These are phyloP conservation scores for Elaeis oleifera DNA, from an alignment of 202 grass and related monocot species.

Conservation along the genomic window DNA sequence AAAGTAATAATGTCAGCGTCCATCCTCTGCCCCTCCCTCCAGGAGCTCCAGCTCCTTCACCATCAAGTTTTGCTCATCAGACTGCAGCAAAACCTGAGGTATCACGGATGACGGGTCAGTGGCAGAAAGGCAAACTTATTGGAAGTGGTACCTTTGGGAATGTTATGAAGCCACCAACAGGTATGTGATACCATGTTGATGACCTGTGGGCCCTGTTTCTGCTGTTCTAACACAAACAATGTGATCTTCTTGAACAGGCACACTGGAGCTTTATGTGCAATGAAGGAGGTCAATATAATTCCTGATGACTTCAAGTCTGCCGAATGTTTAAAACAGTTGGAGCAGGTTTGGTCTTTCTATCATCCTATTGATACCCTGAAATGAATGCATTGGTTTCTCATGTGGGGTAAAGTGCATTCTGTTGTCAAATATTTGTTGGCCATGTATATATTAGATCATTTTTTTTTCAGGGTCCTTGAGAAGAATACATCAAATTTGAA, in stretches of 20 bases:
- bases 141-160: conserved; percentile 91
- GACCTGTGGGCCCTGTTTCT: neutral
- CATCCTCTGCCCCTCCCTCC: conserved; percentile 85
- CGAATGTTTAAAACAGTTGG: conserved; percentile 83
- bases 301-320: conserved; percentile 78
- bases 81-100: conserved; percentile 43
- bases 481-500: too few relatives aligned
- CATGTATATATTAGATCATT: too few relatives aligned
- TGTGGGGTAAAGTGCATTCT: conserved; percentile 1
- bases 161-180: conserved; percentile 89
- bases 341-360: conserved; percentile 50
- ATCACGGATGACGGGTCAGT: conserved; percentile 52
- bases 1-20: conserved; percentile 35
- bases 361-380: conserved; percentile 8
- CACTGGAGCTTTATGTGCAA: conserved; percentile 92
- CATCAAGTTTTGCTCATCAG: conserved; percentile 30
- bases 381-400: conserved; percentile 12
- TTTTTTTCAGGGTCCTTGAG: too few relatives aligned
- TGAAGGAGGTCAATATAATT: conserved; percentile 98
- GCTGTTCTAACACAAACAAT: conserved; percentile 13
- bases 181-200: conserved; percentile 21
- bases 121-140: conserved; percentile 92
- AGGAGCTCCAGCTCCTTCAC: conserved; percentile 38
- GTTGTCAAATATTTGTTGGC: too few relatives aligned
- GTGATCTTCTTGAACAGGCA: conserved; percentile 37